Evolutionary conservation across 208 protist genomes (phyloP).

Genomic region (Crithidia acanthocephali): DNA sequence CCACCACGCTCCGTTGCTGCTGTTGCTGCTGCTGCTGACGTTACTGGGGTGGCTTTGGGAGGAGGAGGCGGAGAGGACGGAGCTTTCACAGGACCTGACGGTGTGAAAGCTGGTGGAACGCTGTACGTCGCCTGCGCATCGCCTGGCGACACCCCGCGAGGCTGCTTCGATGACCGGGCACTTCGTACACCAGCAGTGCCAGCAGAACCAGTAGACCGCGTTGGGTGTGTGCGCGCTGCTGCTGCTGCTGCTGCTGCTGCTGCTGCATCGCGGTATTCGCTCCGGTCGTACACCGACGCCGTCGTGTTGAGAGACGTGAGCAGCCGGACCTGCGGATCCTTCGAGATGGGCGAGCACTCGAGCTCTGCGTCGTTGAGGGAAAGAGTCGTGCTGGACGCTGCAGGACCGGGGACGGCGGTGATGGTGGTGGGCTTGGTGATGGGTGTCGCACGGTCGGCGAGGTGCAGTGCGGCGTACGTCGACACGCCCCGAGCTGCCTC

Average conservation of each 20-base stretch:
- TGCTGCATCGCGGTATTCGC: neutral
- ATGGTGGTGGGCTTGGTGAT: neutral
- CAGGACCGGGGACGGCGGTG: too few species aligned
- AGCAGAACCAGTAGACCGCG: too few species aligned
- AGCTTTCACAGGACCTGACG: too few species aligned
- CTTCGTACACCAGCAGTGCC: too few species aligned
- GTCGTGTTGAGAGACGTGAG: constrained; percentile 33
- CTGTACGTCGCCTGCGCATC: neutral
- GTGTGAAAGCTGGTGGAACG: neutral
- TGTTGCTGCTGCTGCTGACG: too few species aligned
- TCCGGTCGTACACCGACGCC: constrained; percentile 23
- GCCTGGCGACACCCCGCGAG: neutral
- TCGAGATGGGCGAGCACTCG: constrained; percentile 42
- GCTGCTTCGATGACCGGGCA: too few species aligned
- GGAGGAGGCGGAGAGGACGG: too few species aligned
- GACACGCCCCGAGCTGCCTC: neutral
- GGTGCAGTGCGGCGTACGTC: constrained; percentile 28
- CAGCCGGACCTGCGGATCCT: constrained; percentile 26
- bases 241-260: neutral
- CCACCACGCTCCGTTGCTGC: too few species aligned
- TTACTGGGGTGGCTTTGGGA: too few species aligned
- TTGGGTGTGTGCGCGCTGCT: neutral
- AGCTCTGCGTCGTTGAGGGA: constrained; percentile 17
- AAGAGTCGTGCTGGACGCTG: neutral
- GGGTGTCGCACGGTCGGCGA: neutral